phyloP scores from a whole-genome alignment of 352 stramenopile genomes.

The Pseudoperonospora humuli region DNA sequence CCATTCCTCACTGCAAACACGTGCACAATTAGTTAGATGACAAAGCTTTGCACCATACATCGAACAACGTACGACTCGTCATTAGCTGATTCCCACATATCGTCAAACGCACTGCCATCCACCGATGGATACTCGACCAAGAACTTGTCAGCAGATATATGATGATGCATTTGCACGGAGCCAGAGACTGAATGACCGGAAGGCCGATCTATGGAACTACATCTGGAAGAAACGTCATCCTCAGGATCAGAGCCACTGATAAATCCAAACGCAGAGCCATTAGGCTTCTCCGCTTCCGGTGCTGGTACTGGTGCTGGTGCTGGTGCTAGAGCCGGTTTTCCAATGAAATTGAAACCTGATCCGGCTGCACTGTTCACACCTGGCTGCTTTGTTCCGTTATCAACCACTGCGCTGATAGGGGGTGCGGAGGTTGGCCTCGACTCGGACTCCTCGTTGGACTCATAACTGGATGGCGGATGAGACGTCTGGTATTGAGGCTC shows the following conservation, averaged over 20 bases:
- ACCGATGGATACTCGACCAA: constrained; percentile 39
- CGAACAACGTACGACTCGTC: constrained; percentile 51
- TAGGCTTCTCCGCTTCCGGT: constrained; percentile 10
- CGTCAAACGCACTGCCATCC: constrained; percentile 49
- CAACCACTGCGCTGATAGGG: constrained; percentile 14
- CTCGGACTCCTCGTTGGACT: constrained; percentile 46
- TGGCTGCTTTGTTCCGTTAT: constrained; percentile 20
- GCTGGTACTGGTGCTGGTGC: no score
- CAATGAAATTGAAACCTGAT: constrained; percentile 31
- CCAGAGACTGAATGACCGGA: constrained; percentile 30
- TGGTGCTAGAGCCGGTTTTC: no score
- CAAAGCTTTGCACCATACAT: not conserved
- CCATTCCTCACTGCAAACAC: constrained; percentile 59
- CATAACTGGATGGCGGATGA: constrained; percentile 42
- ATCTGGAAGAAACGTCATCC: constrained; percentile 38
- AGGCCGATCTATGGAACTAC: constrained; percentile 35
- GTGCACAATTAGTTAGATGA: constrained; percentile 3
- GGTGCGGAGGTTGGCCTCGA: constrained; percentile 50
- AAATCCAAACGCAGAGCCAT: constrained; percentile 73
- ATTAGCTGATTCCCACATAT: constrained; percentile 73
- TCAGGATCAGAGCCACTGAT: constrained; percentile 41
- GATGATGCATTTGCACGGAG: constrained; percentile 24
- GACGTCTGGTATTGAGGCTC: constrained; percentile 34
- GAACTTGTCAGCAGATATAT: constrained; percentile 49
- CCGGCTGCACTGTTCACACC: constrained; percentile 11